Evolutionary conservation across 2,329 filamentous ascomycete species (phyloP), one percentile per base, ranked within the genome.

Genomic region (Lasiodiplodia sp.): DNA sequence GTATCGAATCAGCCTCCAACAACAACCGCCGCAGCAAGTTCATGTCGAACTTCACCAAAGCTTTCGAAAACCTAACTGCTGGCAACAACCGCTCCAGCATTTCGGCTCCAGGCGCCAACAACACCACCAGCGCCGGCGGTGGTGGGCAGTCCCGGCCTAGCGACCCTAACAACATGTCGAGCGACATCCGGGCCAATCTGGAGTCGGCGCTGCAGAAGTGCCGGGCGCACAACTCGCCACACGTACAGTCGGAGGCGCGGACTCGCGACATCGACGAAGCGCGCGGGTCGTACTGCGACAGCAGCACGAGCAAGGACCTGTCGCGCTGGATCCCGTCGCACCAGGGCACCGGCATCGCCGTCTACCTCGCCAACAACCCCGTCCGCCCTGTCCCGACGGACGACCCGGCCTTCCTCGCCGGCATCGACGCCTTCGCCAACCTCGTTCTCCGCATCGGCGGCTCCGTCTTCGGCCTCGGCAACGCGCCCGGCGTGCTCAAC

Each of bases 231-330:
- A 91, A 92, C 71, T 93, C 92, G 1, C 86, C 88, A 18, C 83
- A 84, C 12, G 81, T 97, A n/a, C 95, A 92, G 80, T 89, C 88
- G 3, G 87, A 88, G 25, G 93, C 93, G 0, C 83, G 88, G 66
- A 90, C 91, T 44, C 90, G 88, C 70, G 83, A 90, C 63, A 90
- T 97, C 72, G 91, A 91, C 75, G 94, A 97, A 78, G 76, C 75
- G 8, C 91, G 93, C 73, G 88, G 90, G 49, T 91, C 92, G 0
- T 97, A 97, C 81, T 97, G 94, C 78, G 94, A 97, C 81, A 87
- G 88, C 72, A 90, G 84, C 28, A 88, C 91, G 2, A 89, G 88
- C 0, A 88, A 94, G 68, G 90, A 97, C 78, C 88, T 97, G 12
- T 51, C 38, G 25, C 53, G 55, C 40, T 69, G 68, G 68, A 44